phyloP scores from a whole-genome alignment of 768 basidiomycete genomes.

The Botryobasidium botryosum region DNA sequence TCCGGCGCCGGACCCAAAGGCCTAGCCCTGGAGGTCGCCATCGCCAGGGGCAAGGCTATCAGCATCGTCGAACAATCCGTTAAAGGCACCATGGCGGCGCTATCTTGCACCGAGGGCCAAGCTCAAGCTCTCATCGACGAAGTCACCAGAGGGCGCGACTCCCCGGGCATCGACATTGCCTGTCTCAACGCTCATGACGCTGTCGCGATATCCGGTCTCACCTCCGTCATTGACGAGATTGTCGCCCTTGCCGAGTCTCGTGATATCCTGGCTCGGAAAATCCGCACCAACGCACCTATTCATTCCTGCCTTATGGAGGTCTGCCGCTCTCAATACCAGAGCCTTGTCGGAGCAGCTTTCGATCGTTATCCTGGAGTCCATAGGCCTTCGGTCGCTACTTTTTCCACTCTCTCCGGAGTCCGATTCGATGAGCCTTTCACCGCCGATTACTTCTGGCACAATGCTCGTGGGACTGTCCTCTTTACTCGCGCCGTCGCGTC shows the following conservation, averaged over 20 bases:
- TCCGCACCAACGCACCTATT: background rate
- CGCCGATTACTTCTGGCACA: too few species aligned
- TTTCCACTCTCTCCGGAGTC: too few species aligned
- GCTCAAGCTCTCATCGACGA: conserved; percentile 18
- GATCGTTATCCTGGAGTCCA: too few species aligned
- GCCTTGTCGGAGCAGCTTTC: too few species aligned
- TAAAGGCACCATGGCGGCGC: conserved; percentile 32
- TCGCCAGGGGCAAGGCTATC: too few species aligned
- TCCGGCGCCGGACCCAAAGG: conserved; percentile 27
- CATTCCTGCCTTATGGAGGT: background rate
- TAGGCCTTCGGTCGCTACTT: too few species aligned
- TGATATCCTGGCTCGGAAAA: background rate
- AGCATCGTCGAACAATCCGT: too few species aligned
- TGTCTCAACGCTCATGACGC: conserved; percentile 1
- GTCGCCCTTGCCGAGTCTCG: background rate
- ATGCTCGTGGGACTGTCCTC: too few species aligned
- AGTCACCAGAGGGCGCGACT: conserved; percentile 12
- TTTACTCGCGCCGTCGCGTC: too few species aligned
- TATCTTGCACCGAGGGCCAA: conserved; percentile 21
- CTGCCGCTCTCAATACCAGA: conserved; percentile 11
- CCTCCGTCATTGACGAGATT: background rate
- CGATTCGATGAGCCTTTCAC: too few species aligned
- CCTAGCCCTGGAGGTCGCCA: too few species aligned
- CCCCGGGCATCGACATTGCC: conserved; percentile 6
- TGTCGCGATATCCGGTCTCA: background rate